Evolutionary conservation across 768 basidiomycete species (phyloP), one percentile per base, ranked within the genome.

Genomic region (Phylloporus sp.): DNA sequence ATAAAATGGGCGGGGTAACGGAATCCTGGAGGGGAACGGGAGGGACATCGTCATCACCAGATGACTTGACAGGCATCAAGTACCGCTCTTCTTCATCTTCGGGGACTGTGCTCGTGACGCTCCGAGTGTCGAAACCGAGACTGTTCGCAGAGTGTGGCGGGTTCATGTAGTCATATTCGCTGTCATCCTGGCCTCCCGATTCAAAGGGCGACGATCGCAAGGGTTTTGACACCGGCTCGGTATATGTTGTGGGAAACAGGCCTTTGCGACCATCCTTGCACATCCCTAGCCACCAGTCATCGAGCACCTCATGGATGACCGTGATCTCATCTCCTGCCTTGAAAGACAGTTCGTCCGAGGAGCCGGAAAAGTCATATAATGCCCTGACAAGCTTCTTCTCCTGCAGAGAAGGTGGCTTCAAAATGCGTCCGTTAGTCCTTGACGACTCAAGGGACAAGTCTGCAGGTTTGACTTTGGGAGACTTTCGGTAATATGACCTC

Each of bases 221-320:
- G 15, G 38, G 32, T 37, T 42, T 53, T 8, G 48, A 45, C 42
- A 69, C 53, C 4, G 48, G 44, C 54, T 90, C 86, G 9, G 81
- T 83, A 64, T 90, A 86, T 6, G 81, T 76, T 2, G 79, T 76
- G 0, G 92, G 92, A 74, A 96, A 94, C 33, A 95, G 62, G 13
- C 92, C 92, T 42, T 76, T 80, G 51, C 72, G 73, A 2, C 87
- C 89, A 45, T 76, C 68, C 35, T 49, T 55, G 27, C 80, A 62
- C 60, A 86, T 81, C 7, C 91, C 92, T 71, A 91, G 78, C 86
- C 90, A 94, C 92, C 92, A 94, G 49, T 81, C 90, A 51, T 89
- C 86, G 27, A 90, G 71, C 1, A 92, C 87, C 62, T 94, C 90
- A 27, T 81, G 82, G 23, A 89, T 56, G 23, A 93, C 82, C 13